These are phyloP conservation scores for Gentiana macrophylla DNA, from an alignment of 257 asterid species.

Conservation along the genomic window DNA sequence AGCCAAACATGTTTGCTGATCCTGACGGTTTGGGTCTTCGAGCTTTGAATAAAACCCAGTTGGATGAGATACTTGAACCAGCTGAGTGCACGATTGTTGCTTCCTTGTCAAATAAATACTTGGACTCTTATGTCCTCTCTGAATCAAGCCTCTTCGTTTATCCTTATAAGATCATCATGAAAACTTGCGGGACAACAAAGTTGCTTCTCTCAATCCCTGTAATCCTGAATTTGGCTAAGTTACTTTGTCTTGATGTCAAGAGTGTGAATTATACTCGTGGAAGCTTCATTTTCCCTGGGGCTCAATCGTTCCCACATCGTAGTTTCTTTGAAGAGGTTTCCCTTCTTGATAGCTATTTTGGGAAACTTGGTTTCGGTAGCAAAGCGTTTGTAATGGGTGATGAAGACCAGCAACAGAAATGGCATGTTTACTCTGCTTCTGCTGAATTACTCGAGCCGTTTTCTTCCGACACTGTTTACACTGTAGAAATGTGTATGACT, in stretches of 20 bases:
- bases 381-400: slow-evolving; percentile 58
- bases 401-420: slow-evolving; percentile 35
- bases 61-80: slow-evolving; percentile 61
- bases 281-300: slow-evolving; percentile 80
- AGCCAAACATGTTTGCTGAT: slow-evolving; percentile 64
- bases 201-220: slow-evolving; percentile 62
- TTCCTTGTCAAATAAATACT: slow-evolving; percentile 43
- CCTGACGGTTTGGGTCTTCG: slow-evolving; percentile 76
- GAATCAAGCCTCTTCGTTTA: slow-evolving; percentile 80
- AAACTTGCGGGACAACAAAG: slow-evolving; percentile 81
- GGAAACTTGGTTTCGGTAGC: slow-evolving; percentile 47
- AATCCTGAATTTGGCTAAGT: slow-evolving; percentile 48
- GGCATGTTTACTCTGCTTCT: slow-evolving; percentile 70
- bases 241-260: slow-evolving; percentile 40
- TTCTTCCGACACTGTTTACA: slow-evolving; percentile 36
- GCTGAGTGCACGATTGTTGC: slow-evolving; percentile 88
- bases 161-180: slow-evolving; percentile 64
- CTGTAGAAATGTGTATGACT: slow-evolving; percentile 84
- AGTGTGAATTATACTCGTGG: slow-evolving; percentile 65
- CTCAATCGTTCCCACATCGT: slow-evolving; percentile 68
- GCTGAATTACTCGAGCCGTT: slow-evolving; percentile 22
- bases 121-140: slow-evolving; percentile 78
- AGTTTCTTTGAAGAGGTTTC: slow-evolving; percentile 70
- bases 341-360: slow-evolving; percentile 56
- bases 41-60: slow-evolving; percentile 47